These are phyloP conservation scores for Solanum ossicruentum DNA, from an alignment of 257 asterid species.

Conservation along the genomic window DNA sequence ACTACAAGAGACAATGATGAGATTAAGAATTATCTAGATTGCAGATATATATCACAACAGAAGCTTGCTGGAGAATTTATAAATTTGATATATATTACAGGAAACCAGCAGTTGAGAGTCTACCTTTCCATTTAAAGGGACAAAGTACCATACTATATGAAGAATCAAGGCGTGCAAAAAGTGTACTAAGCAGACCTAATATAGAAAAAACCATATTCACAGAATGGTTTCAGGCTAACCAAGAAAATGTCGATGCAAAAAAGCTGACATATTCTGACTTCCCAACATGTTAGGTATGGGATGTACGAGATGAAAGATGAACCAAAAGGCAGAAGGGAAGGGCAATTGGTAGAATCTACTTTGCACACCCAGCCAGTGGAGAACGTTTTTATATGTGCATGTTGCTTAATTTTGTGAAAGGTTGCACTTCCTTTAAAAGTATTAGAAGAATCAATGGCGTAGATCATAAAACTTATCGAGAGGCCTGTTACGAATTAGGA, in stretches of 20 bases:
- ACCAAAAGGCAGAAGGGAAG: neutral
- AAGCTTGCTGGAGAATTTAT: neutral
- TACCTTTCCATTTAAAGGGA: neutral
- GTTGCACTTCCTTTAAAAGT: neutral
- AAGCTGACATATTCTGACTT: neutral
- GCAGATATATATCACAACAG: neutral
- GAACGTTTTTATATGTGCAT: neutral
- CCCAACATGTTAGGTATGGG: neutral
- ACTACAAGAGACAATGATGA: neutral
- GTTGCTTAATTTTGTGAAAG: neutral
- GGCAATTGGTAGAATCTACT: neutral
- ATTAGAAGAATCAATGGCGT: neutral
- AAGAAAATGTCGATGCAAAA: neutral
- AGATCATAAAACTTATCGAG: neutral
- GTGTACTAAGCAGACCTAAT: neutral
- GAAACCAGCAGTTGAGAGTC: neutral
- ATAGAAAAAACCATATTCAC: neutral
- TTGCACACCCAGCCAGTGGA: neutral
- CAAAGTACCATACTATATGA: neutral
- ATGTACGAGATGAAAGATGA: neutral
- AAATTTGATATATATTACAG: neutral
- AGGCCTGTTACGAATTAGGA: neutral
- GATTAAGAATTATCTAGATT: neutral
- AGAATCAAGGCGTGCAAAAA: neutral
- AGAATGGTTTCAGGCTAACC: neutral